These are phyloP conservation scores for Hypoxylon sp. DNA, from an alignment of 2,329 filamentous ascomycete genomes.

Conservation along the genomic window DNA sequence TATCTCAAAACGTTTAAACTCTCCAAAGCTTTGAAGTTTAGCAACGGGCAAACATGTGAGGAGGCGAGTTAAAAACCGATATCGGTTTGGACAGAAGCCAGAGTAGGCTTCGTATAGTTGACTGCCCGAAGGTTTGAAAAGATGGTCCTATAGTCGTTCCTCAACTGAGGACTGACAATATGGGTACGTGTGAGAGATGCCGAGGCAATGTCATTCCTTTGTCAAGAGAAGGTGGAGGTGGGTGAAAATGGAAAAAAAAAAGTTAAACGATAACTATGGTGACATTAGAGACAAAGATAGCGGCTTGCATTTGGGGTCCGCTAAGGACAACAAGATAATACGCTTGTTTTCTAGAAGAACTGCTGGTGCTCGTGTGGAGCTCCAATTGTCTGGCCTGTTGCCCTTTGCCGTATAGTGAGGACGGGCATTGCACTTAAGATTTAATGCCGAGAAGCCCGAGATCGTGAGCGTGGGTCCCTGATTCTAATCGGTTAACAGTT, in stretches of 20 bases:
- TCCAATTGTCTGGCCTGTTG: not conserved
- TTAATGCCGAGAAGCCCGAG: conserved; percentile 36
- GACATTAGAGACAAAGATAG: conserved; percentile 8
- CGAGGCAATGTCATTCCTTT: conserved; percentile 13
- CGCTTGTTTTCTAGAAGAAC: conserved; percentile 11
- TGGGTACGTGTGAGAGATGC: conserved; percentile 2
- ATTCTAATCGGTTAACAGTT: conserved; percentile 32
- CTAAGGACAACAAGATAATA: conserved; percentile 1
- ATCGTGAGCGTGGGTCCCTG: conserved; percentile 23
- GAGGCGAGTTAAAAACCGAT: conserved; percentile 20
- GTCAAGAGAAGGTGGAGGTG: conserved; percentile 13
- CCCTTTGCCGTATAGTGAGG: not conserved
- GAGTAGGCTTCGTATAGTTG: not conserved
- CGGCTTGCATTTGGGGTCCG: not conserved
- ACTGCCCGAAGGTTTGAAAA: not conserved
- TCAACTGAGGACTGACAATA: not conserved
- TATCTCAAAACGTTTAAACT: conserved; percentile 11
- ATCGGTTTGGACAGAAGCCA: conserved; percentile 24
- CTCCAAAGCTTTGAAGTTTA: not conserved
- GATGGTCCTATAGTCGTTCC: not conserved
- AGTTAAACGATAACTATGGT: not conserved
- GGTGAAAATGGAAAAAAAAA: conserved; percentile 8
- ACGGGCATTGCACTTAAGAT: conserved; percentile 19
- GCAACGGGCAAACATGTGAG: not conserved
- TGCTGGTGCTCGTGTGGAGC: conserved; percentile 27